Percentiles rank a stretch among this genome's conserved stretches.
Evolutionary conservation across 805 yeast species (phyloP).

Genomic region (Saturnispora besseyi): DNA sequence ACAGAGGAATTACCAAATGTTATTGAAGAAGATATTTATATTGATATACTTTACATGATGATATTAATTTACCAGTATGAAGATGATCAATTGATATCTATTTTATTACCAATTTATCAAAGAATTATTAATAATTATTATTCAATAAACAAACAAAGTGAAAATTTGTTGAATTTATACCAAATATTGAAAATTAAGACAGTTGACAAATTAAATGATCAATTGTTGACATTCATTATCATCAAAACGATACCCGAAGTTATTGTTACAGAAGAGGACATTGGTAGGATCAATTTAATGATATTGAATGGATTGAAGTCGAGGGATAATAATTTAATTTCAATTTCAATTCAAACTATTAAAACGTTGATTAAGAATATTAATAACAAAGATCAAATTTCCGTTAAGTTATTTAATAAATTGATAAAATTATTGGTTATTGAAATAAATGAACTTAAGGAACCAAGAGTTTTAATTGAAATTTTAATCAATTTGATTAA

Average conservation of each 20-base stretch:
- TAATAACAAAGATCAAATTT: conserved; percentile 27
- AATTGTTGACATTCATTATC: conserved; percentile 37
- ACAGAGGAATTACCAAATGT: conserved; percentile 55
- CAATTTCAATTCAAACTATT: conserved; percentile 51
- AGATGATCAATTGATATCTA: conserved; percentile 37
- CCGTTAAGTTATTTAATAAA: conserved; percentile 33
- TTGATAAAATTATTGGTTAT: not conserved
- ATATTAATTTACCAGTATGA: conserved; percentile 44
- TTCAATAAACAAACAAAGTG: conserved; percentile 10
- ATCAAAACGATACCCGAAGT: conserved; percentile 33
- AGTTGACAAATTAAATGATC: conserved; percentile 17
- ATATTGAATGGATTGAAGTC: conserved; percentile 30
- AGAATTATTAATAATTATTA: conserved; percentile 30
- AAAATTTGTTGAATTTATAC: conserved; percentile 29
- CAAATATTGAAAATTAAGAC: conserved; percentile 15
- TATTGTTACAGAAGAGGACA: conserved; percentile 29
- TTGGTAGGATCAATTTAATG: conserved; percentile 27
- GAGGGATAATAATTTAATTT: conserved; percentile 26
- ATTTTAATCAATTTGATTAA: conserved; percentile 39
- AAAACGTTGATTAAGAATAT: conserved; percentile 40
- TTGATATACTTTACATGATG: conserved; percentile 59
- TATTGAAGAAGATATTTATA: conserved; percentile 60
- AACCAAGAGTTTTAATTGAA: conserved; percentile 38
- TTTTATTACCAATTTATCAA: conserved; percentile 43
- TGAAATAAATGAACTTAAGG: conserved; percentile 16